phyloP scores from a whole-genome alignment of 2,329 filamentous ascomycete species.

The Stemphylium vesicarium region DNA sequence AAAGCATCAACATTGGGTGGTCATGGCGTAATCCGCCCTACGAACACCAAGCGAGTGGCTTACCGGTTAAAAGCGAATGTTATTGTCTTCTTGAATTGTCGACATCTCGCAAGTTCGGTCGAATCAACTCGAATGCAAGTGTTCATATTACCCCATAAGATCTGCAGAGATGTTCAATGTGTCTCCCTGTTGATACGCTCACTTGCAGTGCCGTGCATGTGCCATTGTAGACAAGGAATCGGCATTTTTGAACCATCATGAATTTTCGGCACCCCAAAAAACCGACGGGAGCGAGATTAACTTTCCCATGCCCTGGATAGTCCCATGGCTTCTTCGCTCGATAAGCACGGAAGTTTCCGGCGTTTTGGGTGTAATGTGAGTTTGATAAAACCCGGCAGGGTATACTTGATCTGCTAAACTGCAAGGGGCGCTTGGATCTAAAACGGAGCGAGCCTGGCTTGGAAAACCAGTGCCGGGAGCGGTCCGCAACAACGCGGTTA shows the following conservation, averaged over 20 bases:
- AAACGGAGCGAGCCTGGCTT: background rate
- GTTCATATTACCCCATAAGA: background rate
- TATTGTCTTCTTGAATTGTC: background rate
- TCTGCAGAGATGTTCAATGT: background rate
- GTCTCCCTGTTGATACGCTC: background rate
- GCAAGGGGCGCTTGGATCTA: background rate
- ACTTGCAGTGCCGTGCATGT: background rate
- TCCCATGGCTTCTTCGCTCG: too few relatives aligned
- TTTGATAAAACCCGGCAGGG: background rate
- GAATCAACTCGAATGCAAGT: background rate
- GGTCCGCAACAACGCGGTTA: slow-evolving; percentile 1
- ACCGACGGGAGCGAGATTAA: too few relatives aligned
- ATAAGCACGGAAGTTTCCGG: too few relatives aligned
- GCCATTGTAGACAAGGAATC: too few relatives aligned
- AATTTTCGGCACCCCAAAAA: too few relatives aligned
- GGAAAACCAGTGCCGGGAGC: slow-evolving; percentile 3
- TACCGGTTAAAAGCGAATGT: slow-evolving; percentile 4
- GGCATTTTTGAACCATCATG: too few relatives aligned
- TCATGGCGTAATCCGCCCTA: background rate
- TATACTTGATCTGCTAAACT: background rate
- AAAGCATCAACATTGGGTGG: background rate
- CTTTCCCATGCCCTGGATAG: too few relatives aligned
- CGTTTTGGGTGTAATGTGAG: background rate
- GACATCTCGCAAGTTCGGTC: background rate
- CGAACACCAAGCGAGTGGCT: background rate